Conservation (phyloP, 2,329 filamentous ascomycete species). For the Beauveria sp. region DNA sequence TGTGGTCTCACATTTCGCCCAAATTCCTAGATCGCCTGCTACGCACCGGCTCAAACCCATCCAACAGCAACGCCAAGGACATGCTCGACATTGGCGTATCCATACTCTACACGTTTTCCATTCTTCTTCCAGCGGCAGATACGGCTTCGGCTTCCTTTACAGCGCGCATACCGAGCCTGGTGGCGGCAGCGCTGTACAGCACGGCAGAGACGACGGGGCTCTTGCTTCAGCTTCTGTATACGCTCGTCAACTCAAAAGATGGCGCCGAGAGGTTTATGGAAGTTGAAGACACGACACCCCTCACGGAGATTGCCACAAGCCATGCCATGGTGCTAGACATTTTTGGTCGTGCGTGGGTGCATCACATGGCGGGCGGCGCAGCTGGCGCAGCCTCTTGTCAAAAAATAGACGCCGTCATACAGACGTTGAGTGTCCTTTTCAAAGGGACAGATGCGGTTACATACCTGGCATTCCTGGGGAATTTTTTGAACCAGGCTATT, state of each 20-base stretch:
- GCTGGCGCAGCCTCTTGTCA: constrained; percentile 22
- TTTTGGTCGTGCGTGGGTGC: constrained; percentile 49
- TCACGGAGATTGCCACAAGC: constrained; percentile 49
- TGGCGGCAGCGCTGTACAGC: constrained; percentile 46
- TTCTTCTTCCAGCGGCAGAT: constrained; percentile 44
- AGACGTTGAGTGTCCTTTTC: constrained; percentile 44
- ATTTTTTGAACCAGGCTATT: constrained; percentile 41
- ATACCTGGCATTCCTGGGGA: constrained; percentile 48
- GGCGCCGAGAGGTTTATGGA: constrained; percentile 42
- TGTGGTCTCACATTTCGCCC: constrained; percentile 54
- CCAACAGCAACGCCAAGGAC: constrained; percentile 40
- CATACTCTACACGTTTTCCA: constrained; percentile 54
- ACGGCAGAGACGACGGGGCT: constrained; percentile 43
- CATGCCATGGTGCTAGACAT: constrained; percentile 48
- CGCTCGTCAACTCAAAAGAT: constrained; percentile 42
- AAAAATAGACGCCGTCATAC: constrained; percentile 41
- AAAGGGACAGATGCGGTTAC: constrained; percentile 53
- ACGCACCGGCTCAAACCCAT: constrained; percentile 39
- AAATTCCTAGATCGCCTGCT: constrained; percentile 59
- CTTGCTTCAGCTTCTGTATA: constrained; percentile 50
- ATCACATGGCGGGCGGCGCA: constrained; percentile 27
- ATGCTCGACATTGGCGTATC: constrained; percentile 58
- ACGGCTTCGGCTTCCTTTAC: constrained; percentile 39
- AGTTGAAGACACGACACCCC: constrained; percentile 43
- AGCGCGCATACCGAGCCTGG: constrained; percentile 44